A percentile compares a stretch with the other conserved stretches of the same genome.
Conservation (phyloP, 2,329 filamentous ascomycete species). For the Triangularia setosa region DNA sequence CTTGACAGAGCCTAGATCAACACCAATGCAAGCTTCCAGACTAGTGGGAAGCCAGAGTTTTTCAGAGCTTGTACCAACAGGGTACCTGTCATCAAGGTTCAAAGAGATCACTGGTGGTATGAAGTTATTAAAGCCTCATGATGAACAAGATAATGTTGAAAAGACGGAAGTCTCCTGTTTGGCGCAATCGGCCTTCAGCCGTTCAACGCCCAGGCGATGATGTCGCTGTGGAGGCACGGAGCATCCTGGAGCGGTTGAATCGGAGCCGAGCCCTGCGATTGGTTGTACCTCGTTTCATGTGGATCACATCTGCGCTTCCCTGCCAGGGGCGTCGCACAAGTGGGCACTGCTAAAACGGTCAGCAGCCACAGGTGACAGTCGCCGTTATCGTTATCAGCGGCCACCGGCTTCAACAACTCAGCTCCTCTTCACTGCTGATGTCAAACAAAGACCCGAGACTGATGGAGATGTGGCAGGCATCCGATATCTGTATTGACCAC, state of each 20-base stretch:
- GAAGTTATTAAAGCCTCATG: not conserved
- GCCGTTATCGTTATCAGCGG: not conserved
- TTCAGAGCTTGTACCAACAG: not conserved
- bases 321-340: not conserved
- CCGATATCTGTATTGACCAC: not conserved
- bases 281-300: not conserved
- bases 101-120: not conserved
- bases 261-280: not conserved
- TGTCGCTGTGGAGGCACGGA: not conserved
- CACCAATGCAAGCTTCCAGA: not conserved
- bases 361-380: not conserved
- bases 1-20: conserved; percentile 4
- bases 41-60: not conserved
- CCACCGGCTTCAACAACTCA: not conserved
- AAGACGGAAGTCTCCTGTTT: not conserved
- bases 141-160: not conserved
- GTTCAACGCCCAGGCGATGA: not conserved
- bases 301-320: not conserved
- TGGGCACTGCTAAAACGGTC: not conserved
- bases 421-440: not conserved
- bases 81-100: not conserved
- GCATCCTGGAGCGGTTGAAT: not conserved
- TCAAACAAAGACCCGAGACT: not conserved
- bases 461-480: not conserved
- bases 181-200: not conserved